phyloP scores from a whole-genome alignment of 164 flowering plant genomes.

The Echeveria elegans region DNA sequence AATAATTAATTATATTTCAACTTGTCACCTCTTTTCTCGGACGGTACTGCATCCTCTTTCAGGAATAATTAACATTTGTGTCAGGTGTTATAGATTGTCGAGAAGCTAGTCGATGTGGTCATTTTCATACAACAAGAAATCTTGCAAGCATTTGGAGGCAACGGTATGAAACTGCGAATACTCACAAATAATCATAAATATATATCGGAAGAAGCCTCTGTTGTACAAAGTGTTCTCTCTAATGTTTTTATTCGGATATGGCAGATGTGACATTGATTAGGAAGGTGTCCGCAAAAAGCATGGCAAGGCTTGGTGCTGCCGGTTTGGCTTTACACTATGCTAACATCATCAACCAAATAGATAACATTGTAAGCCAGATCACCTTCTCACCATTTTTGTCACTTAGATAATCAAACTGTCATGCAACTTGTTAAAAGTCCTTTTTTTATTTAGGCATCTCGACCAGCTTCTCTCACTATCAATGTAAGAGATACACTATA shows the following conservation, averaged over 20 bases:
- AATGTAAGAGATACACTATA: constrained; percentile 46
- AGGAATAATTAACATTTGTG: neutral
- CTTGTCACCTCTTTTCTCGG: neutral
- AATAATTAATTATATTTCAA: neutral
- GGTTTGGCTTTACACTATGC: constrained; percentile 82
- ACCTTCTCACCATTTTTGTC: neutral
- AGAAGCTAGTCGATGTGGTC: constrained; percentile 68
- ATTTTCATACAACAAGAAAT: constrained; percentile 57
- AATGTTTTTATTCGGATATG: neutral
- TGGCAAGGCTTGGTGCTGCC: constrained; percentile 46
- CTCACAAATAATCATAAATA: neutral
- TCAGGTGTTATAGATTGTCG: constrained; percentile 46
- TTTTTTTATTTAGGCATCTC: constrained; percentile 35
- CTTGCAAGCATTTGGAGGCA: constrained; percentile 38
- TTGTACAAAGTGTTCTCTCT: neutral
- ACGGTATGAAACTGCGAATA: constrained; percentile 23
- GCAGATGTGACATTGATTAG: constrained; percentile 21
- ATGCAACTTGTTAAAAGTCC: neutral
- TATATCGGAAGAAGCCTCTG: neutral
- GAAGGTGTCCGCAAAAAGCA: constrained; percentile 17
- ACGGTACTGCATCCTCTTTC: neutral
- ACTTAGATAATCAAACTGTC: neutral
- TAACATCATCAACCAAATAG: constrained; percentile 59
- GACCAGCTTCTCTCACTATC: constrained; percentile 44
- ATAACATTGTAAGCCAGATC: constrained; percentile 39